Conservation (phyloP, 768 basidiomycete genomes). For the Crepidotus variabilis region DNA sequence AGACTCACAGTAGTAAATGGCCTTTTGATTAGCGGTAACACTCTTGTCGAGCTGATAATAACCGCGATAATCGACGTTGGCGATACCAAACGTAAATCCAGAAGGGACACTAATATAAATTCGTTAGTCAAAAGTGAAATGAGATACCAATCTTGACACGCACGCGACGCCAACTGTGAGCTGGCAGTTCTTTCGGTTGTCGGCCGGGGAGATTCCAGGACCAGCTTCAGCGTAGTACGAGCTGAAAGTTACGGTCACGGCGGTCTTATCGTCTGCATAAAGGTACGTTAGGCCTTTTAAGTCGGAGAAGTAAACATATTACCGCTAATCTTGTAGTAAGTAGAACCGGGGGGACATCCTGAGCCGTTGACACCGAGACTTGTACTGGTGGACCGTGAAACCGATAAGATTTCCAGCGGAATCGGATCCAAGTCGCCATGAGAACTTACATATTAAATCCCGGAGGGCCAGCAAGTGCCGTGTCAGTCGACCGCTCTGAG, state of each 20-base stretch:
- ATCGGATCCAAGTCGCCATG: no score
- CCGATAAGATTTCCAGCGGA: not conserved
- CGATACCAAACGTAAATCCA: conserved; percentile 23
- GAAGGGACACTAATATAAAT: conserved; percentile 10
- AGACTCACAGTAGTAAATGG: conserved; percentile 21
- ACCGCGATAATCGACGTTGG: conserved; percentile 21
- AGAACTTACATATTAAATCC: no score
- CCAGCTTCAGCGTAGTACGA: conserved; percentile 20
- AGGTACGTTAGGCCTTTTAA: not conserved
- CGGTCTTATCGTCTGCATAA: conserved; percentile 12
- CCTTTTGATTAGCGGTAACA: conserved; percentile 20
- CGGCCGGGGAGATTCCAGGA: conserved; percentile 17
- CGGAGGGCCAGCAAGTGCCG: no score
- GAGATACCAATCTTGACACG: not conserved
- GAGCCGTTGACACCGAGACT: conserved; percentile 16
- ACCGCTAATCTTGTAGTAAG: conserved; percentile 13
- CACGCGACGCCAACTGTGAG: conserved; percentile 21
- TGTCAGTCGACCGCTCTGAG: no score
- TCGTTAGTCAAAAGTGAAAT: not conserved
- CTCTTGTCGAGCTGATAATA: conserved; percentile 22
- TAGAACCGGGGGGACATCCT: conserved; percentile 15
- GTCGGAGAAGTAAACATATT: not conserved
- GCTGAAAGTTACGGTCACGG: conserved; percentile 21
- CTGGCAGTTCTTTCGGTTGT: conserved; percentile 22
- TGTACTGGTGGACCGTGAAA: conserved; percentile 8